Conservation (phyloP, 176 grass and related monocot species). For the Cenchrus purpureus region DNA sequence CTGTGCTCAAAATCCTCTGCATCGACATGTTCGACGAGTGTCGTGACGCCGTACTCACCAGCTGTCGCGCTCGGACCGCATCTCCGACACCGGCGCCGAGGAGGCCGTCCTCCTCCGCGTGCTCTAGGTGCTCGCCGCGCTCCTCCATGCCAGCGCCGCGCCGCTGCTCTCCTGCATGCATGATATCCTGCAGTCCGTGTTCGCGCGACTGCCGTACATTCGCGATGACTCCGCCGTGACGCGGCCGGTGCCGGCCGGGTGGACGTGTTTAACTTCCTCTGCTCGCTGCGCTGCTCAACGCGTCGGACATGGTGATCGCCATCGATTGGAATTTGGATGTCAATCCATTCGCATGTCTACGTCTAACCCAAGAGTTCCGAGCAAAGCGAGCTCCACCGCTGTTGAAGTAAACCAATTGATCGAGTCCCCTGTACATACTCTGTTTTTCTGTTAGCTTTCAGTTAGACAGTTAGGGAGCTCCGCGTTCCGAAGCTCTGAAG, state of each 20-base stretch:
- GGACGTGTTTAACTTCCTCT: constrained; percentile 86
- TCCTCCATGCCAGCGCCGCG: constrained; percentile 57
- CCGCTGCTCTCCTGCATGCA: constrained; percentile 80
- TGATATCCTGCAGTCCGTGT: constrained; percentile 81
- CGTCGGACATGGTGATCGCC: constrained; percentile 51
- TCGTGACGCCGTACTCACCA: constrained; percentile 68
- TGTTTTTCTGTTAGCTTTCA: too few species aligned
- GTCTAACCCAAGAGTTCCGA: too few species aligned
- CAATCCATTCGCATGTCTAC: too few species aligned
- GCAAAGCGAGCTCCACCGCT: too few species aligned
- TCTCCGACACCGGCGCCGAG: constrained; percentile 65
- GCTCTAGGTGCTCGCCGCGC: constrained; percentile 72
- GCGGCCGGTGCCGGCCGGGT: background rate
- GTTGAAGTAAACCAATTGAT: too few species aligned
- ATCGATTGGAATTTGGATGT: constrained; percentile 19
- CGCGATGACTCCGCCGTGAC: background rate
- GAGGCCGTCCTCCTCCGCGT: constrained; percentile 85
- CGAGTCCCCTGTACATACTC: too few species aligned
- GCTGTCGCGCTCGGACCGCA: constrained; percentile 66
- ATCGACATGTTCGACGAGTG: constrained; percentile 90
- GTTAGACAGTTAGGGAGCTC: too few species aligned
- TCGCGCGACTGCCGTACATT: constrained; percentile 68
- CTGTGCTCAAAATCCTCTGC: constrained; percentile 39
- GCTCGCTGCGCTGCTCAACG: constrained; percentile 75
- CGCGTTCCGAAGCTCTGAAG: too few species aligned